Evolutionary conservation across 2,329 filamentous ascomycete species (phyloP).

Genomic region (Alternaria gansuensis): DNA sequence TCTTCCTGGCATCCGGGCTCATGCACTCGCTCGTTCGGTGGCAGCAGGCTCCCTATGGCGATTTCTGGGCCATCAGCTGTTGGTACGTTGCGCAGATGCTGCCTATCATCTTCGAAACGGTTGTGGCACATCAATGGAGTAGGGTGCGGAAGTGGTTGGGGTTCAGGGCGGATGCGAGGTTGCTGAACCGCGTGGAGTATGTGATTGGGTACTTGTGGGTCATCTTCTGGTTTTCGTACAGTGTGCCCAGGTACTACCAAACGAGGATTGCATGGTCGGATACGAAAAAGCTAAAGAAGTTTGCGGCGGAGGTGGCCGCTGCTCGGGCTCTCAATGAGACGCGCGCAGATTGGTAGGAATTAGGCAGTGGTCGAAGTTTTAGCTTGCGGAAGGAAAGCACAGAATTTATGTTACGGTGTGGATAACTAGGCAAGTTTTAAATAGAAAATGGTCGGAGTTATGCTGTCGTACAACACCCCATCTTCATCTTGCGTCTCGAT

Average conservation of each 20-base stretch:
- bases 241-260: slow-evolving; percentile 27
- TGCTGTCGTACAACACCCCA: background rate
- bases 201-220: slow-evolving; percentile 30
- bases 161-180: slow-evolving; percentile 2
- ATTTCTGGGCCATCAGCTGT: slow-evolving; percentile 25
- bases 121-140: slow-evolving; percentile 20
- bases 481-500: background rate
- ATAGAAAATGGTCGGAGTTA: background rate
- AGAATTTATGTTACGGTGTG: no score
- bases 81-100: slow-evolving; percentile 34
- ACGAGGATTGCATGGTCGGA: slow-evolving; percentile 27
- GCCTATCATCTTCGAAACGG: slow-evolving; percentile 27
- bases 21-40: slow-evolving; percentile 27
- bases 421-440: no score
- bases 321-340: slow-evolving; percentile 10
- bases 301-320: background rate
- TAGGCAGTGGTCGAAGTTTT: background rate
- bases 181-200: slow-evolving; percentile 17
- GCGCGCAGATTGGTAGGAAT: background rate
- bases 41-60: slow-evolving; percentile 17
- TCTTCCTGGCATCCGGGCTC: slow-evolving; percentile 30
- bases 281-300: slow-evolving; percentile 2
- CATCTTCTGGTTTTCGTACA: slow-evolving; percentile 30
- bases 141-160: slow-evolving; percentile 3
- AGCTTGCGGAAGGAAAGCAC: background rate